A percentile compares a stretch with the other conserved stretches of the same genome.
These are phyloP conservation scores for Favolaschia claudopus DNA, from an alignment of 768 basidiomycete species.

Conservation along the genomic window DNA sequence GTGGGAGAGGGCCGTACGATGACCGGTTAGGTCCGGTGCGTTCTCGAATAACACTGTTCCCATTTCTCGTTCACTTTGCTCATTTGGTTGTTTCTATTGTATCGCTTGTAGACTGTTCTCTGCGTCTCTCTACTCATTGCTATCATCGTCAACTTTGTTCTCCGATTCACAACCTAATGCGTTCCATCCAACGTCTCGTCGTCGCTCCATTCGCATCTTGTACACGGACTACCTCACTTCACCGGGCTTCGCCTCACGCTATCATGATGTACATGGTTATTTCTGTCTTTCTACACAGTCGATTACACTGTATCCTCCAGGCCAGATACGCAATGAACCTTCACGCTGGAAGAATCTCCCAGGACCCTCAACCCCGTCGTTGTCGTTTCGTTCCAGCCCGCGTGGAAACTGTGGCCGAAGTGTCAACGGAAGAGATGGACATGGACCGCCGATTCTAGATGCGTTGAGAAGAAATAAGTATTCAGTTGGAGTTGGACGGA, in stretches of 20 bases:
- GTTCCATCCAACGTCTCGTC: constrained; percentile 41
- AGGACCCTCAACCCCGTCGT: constrained; percentile 51
- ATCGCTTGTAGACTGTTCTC: constrained; percentile 68
- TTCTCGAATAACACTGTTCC: too few relatives aligned
- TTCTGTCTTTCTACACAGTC: too few relatives aligned
- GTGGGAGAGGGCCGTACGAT: constrained; percentile 95
- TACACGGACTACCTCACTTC: background rate
- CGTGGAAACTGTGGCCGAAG: constrained; percentile 58
- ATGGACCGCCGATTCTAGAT: constrained; percentile 67
- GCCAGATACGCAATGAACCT: background rate
- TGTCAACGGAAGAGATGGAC: constrained; percentile 81
- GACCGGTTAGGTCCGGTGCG: constrained; percentile 94
- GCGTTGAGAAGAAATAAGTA: constrained; percentile 2
- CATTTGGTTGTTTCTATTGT: constrained; percentile 15
- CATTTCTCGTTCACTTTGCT: constrained; percentile 15
- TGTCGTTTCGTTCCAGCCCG: constrained; percentile 65
- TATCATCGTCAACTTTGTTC: constrained; percentile 83
- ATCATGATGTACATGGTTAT: background rate
- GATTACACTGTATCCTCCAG: background rate
- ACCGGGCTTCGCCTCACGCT: background rate
- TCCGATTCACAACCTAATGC: constrained; percentile 85
- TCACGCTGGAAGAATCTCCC: constrained; percentile 6
- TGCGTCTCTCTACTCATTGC: constrained; percentile 89
- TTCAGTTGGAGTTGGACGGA: background rate
- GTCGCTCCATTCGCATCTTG: background rate